phyloP scores from a whole-genome alignment of 805 yeast species.

The Pichia ethanolica region DNA sequence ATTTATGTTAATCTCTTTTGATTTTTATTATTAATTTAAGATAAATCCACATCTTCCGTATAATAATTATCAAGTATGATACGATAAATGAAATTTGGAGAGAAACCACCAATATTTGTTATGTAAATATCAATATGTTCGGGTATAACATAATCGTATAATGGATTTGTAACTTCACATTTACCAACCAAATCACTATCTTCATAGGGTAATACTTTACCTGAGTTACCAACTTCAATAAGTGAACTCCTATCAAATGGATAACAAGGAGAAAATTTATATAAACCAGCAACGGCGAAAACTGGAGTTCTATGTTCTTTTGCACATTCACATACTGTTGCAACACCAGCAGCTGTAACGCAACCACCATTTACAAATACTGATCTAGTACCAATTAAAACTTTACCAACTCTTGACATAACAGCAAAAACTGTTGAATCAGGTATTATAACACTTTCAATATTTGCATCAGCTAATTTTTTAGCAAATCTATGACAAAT shows the following conservation, averaged over 20 bases:
- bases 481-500: conserved; percentile 75
- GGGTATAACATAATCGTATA: conserved; percentile 87
- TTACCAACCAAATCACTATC: conserved; percentile 62
- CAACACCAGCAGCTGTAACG: conserved; percentile 81
- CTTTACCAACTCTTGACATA: conserved; percentile 96
- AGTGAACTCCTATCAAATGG: conserved; percentile 81
- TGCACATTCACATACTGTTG: conserved; percentile 92
- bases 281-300: conserved; percentile 88
- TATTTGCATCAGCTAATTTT: conserved; percentile 72
- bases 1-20: too few relatives aligned
- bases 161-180: conserved; percentile 78
- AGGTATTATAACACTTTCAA: conserved; percentile 86
- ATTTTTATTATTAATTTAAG: conserved; percentile 21
- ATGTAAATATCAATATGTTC: conserved; percentile 90
- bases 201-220: conserved; percentile 75
- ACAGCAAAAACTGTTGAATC: conserved; percentile 91
- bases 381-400: conserved; percentile 82
- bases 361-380: conserved; percentile 97
- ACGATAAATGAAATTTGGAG: conserved; percentile 93
- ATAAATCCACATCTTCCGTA: conserved; percentile 68
- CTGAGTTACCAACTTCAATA: conserved; percentile 88
- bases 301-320: conserved; percentile 95
- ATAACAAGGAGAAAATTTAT: conserved; percentile 85
- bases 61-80: conserved; percentile 91
- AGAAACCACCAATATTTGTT: conserved; percentile 92